phyloP scores from a whole-genome alignment of 306 rosid genomes.

The Quercus rubra region DNA sequence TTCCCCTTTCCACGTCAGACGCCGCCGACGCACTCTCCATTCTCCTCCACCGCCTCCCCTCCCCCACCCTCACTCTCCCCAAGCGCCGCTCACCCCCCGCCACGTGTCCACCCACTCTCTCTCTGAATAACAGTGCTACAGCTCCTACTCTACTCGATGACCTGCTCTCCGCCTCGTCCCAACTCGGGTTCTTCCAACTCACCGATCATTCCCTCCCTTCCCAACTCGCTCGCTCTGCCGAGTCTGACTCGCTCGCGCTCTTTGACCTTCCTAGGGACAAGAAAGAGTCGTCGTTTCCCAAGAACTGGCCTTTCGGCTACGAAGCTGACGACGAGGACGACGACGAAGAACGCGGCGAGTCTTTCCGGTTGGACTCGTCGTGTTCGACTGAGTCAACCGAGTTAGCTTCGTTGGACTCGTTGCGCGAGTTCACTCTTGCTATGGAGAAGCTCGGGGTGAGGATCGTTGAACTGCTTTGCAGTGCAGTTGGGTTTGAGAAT shows the following conservation, averaged over 20 bases:
- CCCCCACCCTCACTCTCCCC: slow-evolving; percentile 75
- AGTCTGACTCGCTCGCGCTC: slow-evolving; percentile 59
- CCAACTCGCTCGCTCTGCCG: slow-evolving; percentile 69
- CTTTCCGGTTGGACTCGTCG: slow-evolving; percentile 54
- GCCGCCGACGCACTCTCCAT: slow-evolving; percentile 69
- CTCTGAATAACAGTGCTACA: not conserved
- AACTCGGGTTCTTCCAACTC: slow-evolving; percentile 75
- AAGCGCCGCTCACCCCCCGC: slow-evolving; percentile 40
- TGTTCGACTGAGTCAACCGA: slow-evolving; percentile 40
- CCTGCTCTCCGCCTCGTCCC: slow-evolving; percentile 38
- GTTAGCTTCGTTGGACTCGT: slow-evolving; percentile 18
- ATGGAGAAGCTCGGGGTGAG: slow-evolving; percentile 63
- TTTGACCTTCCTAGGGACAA: slow-evolving; percentile 47
- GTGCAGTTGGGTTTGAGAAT: slow-evolving; percentile 44
- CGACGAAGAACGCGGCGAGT: slow-evolving; percentile 42
- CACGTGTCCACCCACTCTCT: slow-evolving; percentile 48
- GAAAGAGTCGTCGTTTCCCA: slow-evolving; percentile 44
- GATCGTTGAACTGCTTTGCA: slow-evolving; percentile 42
- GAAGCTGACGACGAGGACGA: slow-evolving; percentile 30
- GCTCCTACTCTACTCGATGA: not conserved
- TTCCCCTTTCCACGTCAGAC: slow-evolving; percentile 33
- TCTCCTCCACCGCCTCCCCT: slow-evolving; percentile 77
- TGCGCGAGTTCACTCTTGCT: slow-evolving; percentile 46
- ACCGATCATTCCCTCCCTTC: slow-evolving; percentile 47
- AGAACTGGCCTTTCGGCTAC: slow-evolving; percentile 78